phyloP scores from a whole-genome alignment of 2,329 filamentous ascomycete genomes.

The Colletotrichum tabaci region DNA sequence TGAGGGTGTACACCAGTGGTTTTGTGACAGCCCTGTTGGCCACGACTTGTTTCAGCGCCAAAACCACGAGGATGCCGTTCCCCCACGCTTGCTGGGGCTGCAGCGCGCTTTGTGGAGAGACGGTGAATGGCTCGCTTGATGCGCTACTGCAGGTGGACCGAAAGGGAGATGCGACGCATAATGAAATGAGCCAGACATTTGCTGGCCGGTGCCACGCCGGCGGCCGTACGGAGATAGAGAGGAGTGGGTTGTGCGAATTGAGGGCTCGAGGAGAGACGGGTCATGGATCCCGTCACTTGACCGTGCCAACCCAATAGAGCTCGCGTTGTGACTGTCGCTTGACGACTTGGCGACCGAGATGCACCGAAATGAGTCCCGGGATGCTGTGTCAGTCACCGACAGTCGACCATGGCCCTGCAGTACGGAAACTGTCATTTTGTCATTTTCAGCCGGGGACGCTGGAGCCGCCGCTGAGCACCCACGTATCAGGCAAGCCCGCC shows the following conservation, averaged over 20 bases:
- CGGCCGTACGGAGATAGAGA: slow-evolving; percentile 7
- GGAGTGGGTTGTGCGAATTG: slow-evolving; percentile 4
- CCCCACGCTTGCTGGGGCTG: slow-evolving; percentile 30
- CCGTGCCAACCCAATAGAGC: slow-evolving; percentile 17
- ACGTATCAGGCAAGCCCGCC: slow-evolving; percentile 23
- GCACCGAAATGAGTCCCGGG: slow-evolving; percentile 39
- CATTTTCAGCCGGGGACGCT: slow-evolving; percentile 25
- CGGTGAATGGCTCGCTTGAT: slow-evolving; percentile 39
- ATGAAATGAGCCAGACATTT: slow-evolving; percentile 26
- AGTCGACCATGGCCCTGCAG: slow-evolving; percentile 23
- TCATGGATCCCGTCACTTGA: slow-evolving; percentile 38
- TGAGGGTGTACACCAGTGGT: slow-evolving; percentile 30
- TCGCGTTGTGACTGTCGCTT: slow-evolving; percentile 27
- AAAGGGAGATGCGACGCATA: slow-evolving; percentile 23
- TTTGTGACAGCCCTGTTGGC: slow-evolving; percentile 33
- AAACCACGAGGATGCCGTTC: slow-evolving; percentile 7
- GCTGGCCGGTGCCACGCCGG: slow-evolving; percentile 2
- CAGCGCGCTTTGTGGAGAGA: not conserved
- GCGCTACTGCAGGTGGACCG: slow-evolving; percentile 37
- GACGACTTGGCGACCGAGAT: slow-evolving; percentile 36
- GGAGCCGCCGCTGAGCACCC: slow-evolving; percentile 30
- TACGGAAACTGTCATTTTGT: no score
- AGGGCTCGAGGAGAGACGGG: slow-evolving; percentile 5
- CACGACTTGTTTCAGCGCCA: slow-evolving; percentile 36
- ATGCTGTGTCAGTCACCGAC: slow-evolving; percentile 39